phyloP scores from a whole-genome alignment of 805 yeast species.

The Zygoascus ofunaensis region DNA sequence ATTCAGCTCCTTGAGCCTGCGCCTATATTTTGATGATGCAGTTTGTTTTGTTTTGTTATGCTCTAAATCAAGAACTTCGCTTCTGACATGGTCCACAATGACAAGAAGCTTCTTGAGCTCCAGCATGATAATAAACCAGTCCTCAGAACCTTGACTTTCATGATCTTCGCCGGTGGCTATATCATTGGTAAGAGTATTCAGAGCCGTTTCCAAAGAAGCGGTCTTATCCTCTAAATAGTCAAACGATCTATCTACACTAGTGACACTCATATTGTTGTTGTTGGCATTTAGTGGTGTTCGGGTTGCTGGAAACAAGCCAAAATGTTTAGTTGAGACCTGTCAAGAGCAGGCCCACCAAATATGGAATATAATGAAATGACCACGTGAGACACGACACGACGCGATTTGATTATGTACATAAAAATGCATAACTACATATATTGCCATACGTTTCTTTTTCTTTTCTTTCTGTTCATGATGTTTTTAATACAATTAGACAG shows the following conservation, averaged over 20 bases:
- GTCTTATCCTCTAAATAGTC: conserved; percentile 1
- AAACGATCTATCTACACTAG: neutral
- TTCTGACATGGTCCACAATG: conserved; percentile 17
- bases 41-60: neutral
- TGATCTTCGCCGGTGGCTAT: neutral
- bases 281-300: too few species aligned
- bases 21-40: neutral
- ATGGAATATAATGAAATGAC: too few species aligned
- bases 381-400: too few species aligned
- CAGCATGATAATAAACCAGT: conserved; percentile 14
- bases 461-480: too few species aligned
- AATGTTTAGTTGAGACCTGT: too few species aligned
- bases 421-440: too few species aligned
- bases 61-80: conserved; percentile 16
- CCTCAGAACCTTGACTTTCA: neutral
- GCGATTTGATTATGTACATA: too few species aligned
- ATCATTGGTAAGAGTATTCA: neutral
- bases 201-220: neutral
- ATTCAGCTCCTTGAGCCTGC: neutral
- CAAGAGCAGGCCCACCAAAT: too few species aligned
- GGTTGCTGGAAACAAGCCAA: too few species aligned
- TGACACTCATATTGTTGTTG: neutral
- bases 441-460: too few species aligned
- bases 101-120: conserved; percentile 12
- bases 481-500: too few species aligned